Evolutionary conservation across 495 filamentous ascomycete genomes (phyloP).

Genomic region (Terfezia claveryi): DNA sequence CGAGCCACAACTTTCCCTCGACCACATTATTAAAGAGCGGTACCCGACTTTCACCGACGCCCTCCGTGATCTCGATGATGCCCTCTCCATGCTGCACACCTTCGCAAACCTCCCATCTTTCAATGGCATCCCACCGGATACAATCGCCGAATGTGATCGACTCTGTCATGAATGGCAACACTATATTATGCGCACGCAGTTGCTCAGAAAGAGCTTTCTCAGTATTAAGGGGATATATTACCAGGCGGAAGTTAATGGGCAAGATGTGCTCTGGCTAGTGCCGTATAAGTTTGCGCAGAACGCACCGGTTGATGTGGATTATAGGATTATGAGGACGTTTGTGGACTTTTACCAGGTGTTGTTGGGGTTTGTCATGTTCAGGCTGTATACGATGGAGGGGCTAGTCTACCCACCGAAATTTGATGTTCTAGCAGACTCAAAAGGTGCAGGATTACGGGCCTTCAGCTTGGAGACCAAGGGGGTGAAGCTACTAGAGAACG

Average conservation of each 20-base stretch:
- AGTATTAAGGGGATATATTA: conserved; percentile 99
- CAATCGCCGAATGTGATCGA: conserved; percentile 75
- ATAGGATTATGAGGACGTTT: conserved; percentile 96
- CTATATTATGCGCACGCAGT: conserved; percentile 78
- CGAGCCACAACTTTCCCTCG: conserved; percentile 65
- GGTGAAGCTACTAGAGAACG: conserved; percentile 13
- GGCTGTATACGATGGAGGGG: conserved; percentile 74
- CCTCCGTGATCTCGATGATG: conserved; percentile 85
- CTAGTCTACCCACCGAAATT: conserved; percentile 90
- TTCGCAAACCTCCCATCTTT: conserved; percentile 92
- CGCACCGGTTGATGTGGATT: conserved; percentile 81
- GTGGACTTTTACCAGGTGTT: conserved; percentile 96
- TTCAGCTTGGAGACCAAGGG: conserved; percentile 63
- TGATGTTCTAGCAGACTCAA: conserved; percentile 62
- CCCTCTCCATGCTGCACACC: conserved; percentile 85
- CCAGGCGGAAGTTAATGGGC: conserved; percentile 78
- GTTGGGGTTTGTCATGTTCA: conserved; percentile 84
- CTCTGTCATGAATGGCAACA: conserved; percentile 89
- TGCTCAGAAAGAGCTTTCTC: conserved; percentile 81
- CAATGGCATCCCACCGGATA: conserved; percentile 68
- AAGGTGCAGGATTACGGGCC: conserved; percentile 74
- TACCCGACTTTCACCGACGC: conserved; percentile 96
- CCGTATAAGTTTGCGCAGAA: conserved; percentile 92
- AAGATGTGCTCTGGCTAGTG: conserved; percentile 91
- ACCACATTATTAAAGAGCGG: conserved; percentile 92